phyloP scores from a whole-genome alignment of 805 yeast species.

The Spathaspora arborariae region DNA sequence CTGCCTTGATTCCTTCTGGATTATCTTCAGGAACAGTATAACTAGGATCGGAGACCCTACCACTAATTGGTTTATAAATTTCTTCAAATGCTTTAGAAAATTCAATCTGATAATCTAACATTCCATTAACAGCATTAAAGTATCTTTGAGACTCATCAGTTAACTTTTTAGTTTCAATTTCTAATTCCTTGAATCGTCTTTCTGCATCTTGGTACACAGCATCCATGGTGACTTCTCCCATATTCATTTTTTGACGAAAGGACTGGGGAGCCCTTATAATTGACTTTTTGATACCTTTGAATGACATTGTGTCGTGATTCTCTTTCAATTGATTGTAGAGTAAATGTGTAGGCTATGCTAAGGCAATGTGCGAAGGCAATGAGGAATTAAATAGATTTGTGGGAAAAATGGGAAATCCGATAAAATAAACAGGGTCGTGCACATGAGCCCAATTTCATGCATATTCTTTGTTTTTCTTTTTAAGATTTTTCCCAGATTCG shows the following conservation, averaged over 20 bases:
- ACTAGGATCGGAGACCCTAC: constrained; percentile 86
- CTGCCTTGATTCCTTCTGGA: constrained; percentile 94
- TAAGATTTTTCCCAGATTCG: no score
- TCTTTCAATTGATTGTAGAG: background rate
- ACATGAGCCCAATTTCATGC: background rate
- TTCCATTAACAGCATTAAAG: constrained; percentile 86
- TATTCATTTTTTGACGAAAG: constrained; percentile 85
- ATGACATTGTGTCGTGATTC: constrained; percentile 56
- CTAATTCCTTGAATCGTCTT: constrained; percentile 90
- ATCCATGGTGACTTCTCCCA: constrained; percentile 63
- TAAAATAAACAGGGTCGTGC: background rate
- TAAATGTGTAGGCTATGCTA: no score
- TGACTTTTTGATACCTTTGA: constrained; percentile 82
- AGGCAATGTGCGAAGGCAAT: background rate
- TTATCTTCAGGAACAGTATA: constrained; percentile 86
- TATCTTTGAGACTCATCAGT: constrained; percentile 89
- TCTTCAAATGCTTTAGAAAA: constrained; percentile 95
- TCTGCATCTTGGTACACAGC: constrained; percentile 94
- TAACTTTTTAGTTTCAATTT: constrained; percentile 81
- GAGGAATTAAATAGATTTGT: background rate
- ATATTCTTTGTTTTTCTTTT: no score
- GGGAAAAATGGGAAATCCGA: background rate
- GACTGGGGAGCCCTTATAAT: constrained; percentile 87
- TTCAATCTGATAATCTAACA: constrained; percentile 90
- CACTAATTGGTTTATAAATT: constrained; percentile 93